Evolutionary conservation across 176 grass and related monocot genomes (phyloP).

Genomic region (Ensete ventricosum): DNA sequence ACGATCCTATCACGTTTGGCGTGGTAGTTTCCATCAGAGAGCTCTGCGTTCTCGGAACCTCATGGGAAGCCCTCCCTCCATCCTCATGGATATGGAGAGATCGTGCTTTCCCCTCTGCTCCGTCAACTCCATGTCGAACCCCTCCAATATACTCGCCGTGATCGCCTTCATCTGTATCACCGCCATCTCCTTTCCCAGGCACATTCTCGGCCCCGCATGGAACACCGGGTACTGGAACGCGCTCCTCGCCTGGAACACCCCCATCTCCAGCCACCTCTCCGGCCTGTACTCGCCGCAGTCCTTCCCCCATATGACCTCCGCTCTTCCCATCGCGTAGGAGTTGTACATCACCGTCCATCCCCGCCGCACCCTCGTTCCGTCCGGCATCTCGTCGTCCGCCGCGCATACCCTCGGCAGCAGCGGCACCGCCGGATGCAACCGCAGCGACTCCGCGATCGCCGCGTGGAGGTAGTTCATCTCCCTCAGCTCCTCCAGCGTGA

Average conservation of each 20-base stretch:
- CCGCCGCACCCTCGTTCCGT: neutral
- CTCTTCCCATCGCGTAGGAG: conserved; percentile 4
- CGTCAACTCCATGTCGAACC: neutral
- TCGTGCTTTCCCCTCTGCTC: neutral
- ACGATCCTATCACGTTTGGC: too few relatives aligned
- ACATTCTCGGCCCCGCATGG: conserved; percentile 5
- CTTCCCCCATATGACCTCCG: neutral
- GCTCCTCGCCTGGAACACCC: neutral
- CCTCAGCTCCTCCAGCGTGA: neutral
- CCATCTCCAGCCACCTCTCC: conserved; percentile 6
- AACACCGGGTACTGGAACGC: neutral
- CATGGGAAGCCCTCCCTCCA: conserved; percentile 2
- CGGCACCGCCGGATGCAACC: neutral
- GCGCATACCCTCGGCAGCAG: neutral
- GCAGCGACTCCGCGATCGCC: neutral
- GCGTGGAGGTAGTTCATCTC: conserved; percentile 10
- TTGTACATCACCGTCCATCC: conserved; percentile 11
- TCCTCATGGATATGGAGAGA: neutral
- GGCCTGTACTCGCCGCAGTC: conserved; percentile 6
- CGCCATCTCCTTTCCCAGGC: conserved; percentile 8
- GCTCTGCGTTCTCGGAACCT: neutral
- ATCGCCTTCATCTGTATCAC: conserved; percentile 2
- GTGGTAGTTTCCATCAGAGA: too few relatives aligned
- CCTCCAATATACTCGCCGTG: neutral
- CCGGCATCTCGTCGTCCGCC: neutral